Percentiles rank a stretch among this genome's conserved stretches.
phyloP scores from a whole-genome alignment of 139 green algal genomes.

The Mesotaenium endlicherianum region DNA sequence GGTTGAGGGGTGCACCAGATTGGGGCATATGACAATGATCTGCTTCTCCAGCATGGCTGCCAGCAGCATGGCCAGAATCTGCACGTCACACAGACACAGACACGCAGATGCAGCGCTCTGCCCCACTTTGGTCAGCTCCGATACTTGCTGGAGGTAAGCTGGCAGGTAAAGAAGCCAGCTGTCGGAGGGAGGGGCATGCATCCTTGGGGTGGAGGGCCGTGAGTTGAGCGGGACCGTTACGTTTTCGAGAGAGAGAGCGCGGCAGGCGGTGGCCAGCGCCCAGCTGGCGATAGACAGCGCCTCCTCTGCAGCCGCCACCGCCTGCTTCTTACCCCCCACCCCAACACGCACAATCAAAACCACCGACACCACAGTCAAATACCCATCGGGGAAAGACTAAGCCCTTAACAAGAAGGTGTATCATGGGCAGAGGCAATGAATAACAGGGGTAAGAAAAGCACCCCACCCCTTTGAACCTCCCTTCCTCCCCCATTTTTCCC shows the following conservation, averaged over 20 bases:
- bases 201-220: background rate
- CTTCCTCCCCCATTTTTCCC: too few relatives aligned
- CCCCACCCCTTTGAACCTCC: too few relatives aligned
- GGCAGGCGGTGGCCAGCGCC: background rate
- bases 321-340: too few relatives aligned
- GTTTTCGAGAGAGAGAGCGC: background rate
- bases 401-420: too few relatives aligned
- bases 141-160: background rate
- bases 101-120: background rate
- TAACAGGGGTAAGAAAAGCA: too few relatives aligned
- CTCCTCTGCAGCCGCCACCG: too few relatives aligned
- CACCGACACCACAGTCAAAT: too few relatives aligned
- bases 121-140: background rate
- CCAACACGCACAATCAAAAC: too few relatives aligned
- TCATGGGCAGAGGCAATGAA: too few relatives aligned
- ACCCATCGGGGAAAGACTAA: too few relatives aligned
- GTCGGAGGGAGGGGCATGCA: background rate
- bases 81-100: background rate
- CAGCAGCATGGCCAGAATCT: slow-evolving; percentile 38
- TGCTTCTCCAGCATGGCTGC: slow-evolving; percentile 81
- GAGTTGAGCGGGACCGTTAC: slow-evolving; percentile 56
- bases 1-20: slow-evolving; percentile 62
- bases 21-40: slow-evolving; percentile 84
- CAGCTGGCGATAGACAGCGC: background rate
- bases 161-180: background rate